These are phyloP conservation scores for Pseudocercospora fijiensis DNA, from an alignment of 2,329 filamentous ascomycete genomes.

Conservation along the genomic window DNA sequence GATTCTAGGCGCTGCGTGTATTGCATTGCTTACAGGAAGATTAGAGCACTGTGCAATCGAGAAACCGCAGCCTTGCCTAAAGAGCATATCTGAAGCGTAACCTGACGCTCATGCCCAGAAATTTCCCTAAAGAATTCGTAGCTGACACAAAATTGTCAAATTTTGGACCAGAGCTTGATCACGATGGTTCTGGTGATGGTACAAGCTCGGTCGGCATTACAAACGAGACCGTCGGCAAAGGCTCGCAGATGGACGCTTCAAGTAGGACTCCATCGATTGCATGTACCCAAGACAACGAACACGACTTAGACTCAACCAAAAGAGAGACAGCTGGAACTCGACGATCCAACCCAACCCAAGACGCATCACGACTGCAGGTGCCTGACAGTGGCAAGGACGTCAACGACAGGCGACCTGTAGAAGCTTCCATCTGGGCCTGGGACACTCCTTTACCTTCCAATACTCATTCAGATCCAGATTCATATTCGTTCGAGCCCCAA, in stretches of 20 bases:
- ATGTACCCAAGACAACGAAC: background rate
- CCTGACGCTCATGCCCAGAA: slow-evolving; percentile 9
- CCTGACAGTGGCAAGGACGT: slow-evolving; percentile 12
- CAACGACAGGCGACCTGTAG: slow-evolving; percentile 11
- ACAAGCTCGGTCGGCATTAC: background rate
- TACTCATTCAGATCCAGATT: slow-evolving; percentile 27
- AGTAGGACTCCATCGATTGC: slow-evolving; percentile 1
- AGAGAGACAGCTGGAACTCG: slow-evolving; percentile 1
- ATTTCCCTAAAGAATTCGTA: background rate
- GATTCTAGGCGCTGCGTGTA: background rate
- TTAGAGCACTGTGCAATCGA: slow-evolving; percentile 5
- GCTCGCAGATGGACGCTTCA: slow-evolving; percentile 7
- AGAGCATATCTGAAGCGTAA: slow-evolving; percentile 9
- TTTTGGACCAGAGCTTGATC: slow-evolving; percentile 4
- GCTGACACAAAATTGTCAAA: slow-evolving; percentile 5
- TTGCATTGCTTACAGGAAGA: slow-evolving; percentile 3
- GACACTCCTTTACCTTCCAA: slow-evolving; percentile 38
- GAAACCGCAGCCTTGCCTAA: slow-evolving; percentile 5
- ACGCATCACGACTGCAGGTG: slow-evolving; percentile 11
- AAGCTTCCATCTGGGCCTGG: slow-evolving; percentile 41
- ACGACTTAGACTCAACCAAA: slow-evolving; percentile 1
- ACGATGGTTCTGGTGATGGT: slow-evolving; percentile 5
- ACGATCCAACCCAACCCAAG: slow-evolving; percentile 7
- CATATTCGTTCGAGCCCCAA: slow-evolving; percentile 46
- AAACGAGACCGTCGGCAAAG: slow-evolving; percentile 1